Conservation (phyloP, 1,284 basidiomycete species). For the Ustilago curta region DNA sequence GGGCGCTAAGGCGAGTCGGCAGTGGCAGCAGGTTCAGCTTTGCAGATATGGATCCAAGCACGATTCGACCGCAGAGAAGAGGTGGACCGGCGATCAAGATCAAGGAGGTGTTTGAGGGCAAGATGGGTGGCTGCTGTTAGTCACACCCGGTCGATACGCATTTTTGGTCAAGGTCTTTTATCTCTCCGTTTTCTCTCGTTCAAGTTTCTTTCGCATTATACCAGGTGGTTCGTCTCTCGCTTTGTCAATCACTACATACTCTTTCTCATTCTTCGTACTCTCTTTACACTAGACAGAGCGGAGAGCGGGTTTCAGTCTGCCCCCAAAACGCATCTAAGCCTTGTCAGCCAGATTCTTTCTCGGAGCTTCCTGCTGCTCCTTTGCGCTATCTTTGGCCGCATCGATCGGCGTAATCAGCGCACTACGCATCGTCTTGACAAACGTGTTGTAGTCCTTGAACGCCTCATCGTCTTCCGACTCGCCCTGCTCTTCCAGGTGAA, state of each 20-base stretch:
- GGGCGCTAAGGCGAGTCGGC: slow-evolving; percentile 74
- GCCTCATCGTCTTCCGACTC: slow-evolving; percentile 2
- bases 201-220: slow-evolving; percentile 14
- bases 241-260: slow-evolving; percentile 16
- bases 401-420: slow-evolving; percentile 30
- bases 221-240: slow-evolving; percentile 16
- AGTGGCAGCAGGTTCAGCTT: slow-evolving; percentile 55
- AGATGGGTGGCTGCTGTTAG: slow-evolving; percentile 51
- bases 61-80: slow-evolving; percentile 18
- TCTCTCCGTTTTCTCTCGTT: too few species aligned
- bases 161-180: not conserved
- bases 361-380: slow-evolving; percentile 13
- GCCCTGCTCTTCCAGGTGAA: slow-evolving; percentile 11
- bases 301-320: not conserved
- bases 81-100: slow-evolving; percentile 28
- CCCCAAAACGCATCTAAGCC: slow-evolving; percentile 1
- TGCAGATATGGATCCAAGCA: slow-evolving; percentile 51
- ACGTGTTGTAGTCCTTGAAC: slow-evolving; percentile 43
- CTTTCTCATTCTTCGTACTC: not conserved
- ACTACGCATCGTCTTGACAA: slow-evolving; percentile 40
- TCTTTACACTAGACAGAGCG: not conserved
- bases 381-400: slow-evolving; percentile 7
- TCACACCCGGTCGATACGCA: too few species aligned
- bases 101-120: slow-evolving; percentile 45
- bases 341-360: slow-evolving; percentile 16